Conservation (phyloP, 2,329 filamentous ascomycete genomes). For the Trichoderma sp. region DNA sequence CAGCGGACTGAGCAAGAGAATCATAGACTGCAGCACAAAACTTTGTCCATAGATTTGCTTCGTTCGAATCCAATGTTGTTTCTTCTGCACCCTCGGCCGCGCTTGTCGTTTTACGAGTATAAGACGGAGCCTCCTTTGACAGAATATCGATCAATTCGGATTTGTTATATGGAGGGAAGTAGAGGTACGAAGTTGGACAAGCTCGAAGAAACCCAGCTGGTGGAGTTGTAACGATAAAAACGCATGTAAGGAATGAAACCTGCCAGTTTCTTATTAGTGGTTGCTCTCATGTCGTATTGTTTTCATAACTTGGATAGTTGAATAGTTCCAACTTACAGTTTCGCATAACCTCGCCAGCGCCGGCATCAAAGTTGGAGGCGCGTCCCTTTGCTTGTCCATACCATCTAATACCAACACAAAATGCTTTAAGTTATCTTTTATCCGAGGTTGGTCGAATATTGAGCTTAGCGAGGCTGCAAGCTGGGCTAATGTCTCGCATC, state of each 20-base stretch:
- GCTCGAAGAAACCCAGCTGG: constrained; percentile 70
- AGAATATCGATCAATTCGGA: constrained; percentile 79
- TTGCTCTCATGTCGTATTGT: not conserved
- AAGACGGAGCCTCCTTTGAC: constrained; percentile 52
- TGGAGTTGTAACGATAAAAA: constrained; percentile 77
- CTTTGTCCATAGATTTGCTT: constrained; percentile 73
- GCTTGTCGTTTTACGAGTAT: constrained; percentile 52
- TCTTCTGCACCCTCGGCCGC: constrained; percentile 4
- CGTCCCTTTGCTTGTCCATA: constrained; percentile 82
- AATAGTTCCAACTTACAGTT: constrained; percentile 57
- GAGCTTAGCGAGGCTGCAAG: constrained; percentile 72
- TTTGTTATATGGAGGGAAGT: constrained; percentile 84
- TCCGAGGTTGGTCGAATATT: constrained; percentile 56
- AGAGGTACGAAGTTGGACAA: constrained; percentile 72
- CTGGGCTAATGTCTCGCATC: constrained; percentile 81
- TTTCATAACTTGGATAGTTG: not conserved
- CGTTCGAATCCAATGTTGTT: constrained; percentile 51
- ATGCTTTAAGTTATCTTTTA: constrained; percentile 50
- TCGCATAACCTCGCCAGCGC: constrained; percentile 82
- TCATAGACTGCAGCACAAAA: constrained; percentile 89
- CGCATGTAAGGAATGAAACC: constrained; percentile 76
- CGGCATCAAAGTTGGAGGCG: constrained; percentile 75
- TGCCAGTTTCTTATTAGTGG: constrained; percentile 42
- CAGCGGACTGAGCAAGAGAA: constrained; percentile 77
- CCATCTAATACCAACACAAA: constrained; percentile 88